Conservation (phyloP, 1,284 basidiomycete species). For the Cutaneotrichosporon sp. region DNA sequence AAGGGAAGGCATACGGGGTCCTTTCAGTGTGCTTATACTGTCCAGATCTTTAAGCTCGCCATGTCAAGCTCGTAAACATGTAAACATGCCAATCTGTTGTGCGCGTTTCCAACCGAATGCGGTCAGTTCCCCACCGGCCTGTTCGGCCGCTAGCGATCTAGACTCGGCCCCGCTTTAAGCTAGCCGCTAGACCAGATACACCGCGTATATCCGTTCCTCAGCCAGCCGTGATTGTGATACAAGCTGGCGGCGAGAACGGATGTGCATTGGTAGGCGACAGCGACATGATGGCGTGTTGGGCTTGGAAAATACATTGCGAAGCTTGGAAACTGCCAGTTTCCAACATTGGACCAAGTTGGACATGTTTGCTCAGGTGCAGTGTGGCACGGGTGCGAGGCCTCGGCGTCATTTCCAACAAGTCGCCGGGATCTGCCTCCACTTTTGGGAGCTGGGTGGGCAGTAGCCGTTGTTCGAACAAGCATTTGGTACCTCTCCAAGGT, state of each 20-base stretch:
- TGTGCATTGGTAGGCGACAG: not conserved
- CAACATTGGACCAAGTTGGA: not conserved
- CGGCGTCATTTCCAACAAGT: slow-evolving; percentile 6
- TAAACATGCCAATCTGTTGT: not conserved
- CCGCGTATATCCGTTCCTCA: not conserved
- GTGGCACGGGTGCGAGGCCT: not conserved
- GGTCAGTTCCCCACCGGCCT: not conserved
- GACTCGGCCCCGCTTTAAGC: not conserved
- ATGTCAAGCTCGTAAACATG: not conserved
- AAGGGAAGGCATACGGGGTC: not conserved
- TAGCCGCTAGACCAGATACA: not conserved
- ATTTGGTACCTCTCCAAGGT: not conserved
- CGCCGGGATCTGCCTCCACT: slow-evolving; percentile 1
- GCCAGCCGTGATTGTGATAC: not conserved
- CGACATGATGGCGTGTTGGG: not conserved
- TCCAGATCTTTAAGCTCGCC: not conserved
- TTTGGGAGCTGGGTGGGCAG: not conserved
- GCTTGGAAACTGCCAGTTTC: not conserved
- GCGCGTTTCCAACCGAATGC: not conserved
- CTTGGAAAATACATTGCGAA: slow-evolving; percentile 10
- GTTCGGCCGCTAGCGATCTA: not conserved
- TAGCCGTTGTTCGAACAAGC: not conserved
- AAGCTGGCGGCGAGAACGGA: not conserved
- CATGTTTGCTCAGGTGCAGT: not conserved
- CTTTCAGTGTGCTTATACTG: not conserved